These are phyloP conservation scores for Sugiyamaella smithiae DNA, from an alignment of 805 yeast genomes.

Conservation along the genomic window DNA sequence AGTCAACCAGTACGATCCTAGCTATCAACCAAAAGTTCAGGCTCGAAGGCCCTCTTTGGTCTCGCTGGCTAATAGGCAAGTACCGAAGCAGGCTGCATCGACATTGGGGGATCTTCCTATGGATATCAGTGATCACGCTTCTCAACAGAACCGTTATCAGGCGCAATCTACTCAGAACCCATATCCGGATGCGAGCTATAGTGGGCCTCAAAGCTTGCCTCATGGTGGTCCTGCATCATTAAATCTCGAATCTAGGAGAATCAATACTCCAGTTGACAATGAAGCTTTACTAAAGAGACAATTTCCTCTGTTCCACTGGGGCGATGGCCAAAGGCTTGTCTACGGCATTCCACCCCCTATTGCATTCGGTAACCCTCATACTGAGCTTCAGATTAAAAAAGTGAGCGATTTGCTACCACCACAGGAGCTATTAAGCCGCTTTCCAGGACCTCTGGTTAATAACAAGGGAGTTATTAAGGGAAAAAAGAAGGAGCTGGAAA, in stretches of 20 bases:
- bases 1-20: constrained; percentile 15
- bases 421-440: constrained; percentile 37
- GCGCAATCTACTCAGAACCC: too few species aligned
- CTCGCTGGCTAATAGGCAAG: background rate
- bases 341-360: constrained; percentile 44
- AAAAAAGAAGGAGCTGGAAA: constrained; percentile 63
- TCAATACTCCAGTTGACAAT: constrained; percentile 23
- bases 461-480: constrained; percentile 44
- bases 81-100: constrained; percentile 2
- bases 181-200: too few species aligned
- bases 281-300: constrained; percentile 57
- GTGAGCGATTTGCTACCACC: constrained; percentile 30
- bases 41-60: background rate
- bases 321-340: constrained; percentile 44
- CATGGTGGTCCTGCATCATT: constrained; percentile 18
- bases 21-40: background rate
- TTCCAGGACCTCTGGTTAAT: constrained; percentile 67
- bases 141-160: background rate
- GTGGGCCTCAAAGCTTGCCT: too few species aligned
- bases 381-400: constrained; percentile 29
- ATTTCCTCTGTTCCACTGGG: constrained; percentile 75
- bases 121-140: constrained; percentile 12
- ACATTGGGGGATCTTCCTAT: background rate
- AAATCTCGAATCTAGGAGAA: constrained; percentile 10
- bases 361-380: constrained; percentile 35